Conservation (phyloP, 1,139 yeast species). For the Magnusiomyces suaveolens region DNA sequence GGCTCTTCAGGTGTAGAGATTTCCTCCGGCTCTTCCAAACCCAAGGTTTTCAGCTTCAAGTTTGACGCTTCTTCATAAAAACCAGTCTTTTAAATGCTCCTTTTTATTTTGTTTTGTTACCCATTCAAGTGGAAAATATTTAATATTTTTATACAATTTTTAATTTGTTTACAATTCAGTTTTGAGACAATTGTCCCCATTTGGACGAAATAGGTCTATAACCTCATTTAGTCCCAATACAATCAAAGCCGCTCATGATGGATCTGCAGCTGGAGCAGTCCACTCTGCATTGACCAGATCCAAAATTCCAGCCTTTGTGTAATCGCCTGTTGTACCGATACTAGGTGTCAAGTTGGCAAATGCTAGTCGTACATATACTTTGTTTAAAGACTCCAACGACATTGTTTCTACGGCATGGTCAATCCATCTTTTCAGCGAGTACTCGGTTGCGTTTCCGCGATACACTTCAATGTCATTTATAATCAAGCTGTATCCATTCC, state of each 20-base stretch:
- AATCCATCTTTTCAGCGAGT: conserved; percentile 25
- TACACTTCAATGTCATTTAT: conserved; percentile 70
- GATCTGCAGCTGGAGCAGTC: conserved; percentile 19
- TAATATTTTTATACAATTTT: no score
- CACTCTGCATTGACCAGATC: conserved; percentile 18
- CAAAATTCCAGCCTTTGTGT: conserved; percentile 23
- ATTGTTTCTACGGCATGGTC: conserved; percentile 7
- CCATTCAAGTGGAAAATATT: no score
- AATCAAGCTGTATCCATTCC: conserved; percentile 50
- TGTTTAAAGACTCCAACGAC: conserved; percentile 2
- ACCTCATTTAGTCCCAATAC: no score
- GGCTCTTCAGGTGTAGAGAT: conserved; percentile 47
- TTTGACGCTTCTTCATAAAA: background rate
- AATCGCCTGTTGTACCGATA: conserved; percentile 21
- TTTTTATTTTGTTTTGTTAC: background rate
- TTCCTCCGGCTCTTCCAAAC: conserved; percentile 1
- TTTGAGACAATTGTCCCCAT: no score
- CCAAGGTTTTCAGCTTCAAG: background rate
- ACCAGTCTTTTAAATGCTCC: background rate
- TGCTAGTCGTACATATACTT: conserved; percentile 25
- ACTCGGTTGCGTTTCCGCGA: conserved; percentile 38
- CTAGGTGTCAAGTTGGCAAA: conserved; percentile 18
- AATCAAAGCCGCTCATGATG: conserved; percentile 12
- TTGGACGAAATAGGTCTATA: no score
- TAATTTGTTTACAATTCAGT: no score